Evolutionary conservation across 202 grass and related monocot species (phyloP).

Genomic region (Digitaria exilis): DNA sequence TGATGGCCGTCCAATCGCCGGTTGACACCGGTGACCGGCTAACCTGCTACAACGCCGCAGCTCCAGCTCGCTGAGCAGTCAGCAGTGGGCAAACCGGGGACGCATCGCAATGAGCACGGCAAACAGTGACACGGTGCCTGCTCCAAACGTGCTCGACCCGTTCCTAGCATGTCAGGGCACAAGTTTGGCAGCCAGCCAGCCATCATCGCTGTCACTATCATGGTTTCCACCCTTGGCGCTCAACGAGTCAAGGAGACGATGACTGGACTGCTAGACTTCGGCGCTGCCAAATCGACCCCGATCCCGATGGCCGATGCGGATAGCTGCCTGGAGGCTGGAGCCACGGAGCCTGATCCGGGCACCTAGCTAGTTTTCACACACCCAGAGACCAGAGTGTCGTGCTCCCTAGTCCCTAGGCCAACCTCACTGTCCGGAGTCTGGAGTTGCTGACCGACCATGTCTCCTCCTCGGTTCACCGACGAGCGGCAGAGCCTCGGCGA

Average conservation of each 20-base stretch:
- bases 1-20: neutral
- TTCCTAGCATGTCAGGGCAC: too few species aligned
- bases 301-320: too few species aligned
- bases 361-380: neutral
- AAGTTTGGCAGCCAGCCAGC: neutral
- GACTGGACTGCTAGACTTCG: neutral
- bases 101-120: too few species aligned
- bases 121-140: neutral
- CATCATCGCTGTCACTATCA: neutral
- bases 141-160: neutral
- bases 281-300: neutral
- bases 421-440: neutral
- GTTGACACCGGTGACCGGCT: neutral
- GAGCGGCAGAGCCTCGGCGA: neutral
- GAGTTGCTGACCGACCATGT: neutral
- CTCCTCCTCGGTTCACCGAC: neutral
- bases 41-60: neutral
- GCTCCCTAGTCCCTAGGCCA: neutral
- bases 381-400: neutral
- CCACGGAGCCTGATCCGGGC: neutral
- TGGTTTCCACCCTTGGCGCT: neutral
- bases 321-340: too few species aligned
- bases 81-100: too few species aligned
- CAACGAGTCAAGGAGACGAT: neutral
- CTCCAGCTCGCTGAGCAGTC: neutral